Evolutionary conservation across 2,329 filamentous ascomycete species (phyloP).

Genomic region (Westerdykella sp.): DNA sequence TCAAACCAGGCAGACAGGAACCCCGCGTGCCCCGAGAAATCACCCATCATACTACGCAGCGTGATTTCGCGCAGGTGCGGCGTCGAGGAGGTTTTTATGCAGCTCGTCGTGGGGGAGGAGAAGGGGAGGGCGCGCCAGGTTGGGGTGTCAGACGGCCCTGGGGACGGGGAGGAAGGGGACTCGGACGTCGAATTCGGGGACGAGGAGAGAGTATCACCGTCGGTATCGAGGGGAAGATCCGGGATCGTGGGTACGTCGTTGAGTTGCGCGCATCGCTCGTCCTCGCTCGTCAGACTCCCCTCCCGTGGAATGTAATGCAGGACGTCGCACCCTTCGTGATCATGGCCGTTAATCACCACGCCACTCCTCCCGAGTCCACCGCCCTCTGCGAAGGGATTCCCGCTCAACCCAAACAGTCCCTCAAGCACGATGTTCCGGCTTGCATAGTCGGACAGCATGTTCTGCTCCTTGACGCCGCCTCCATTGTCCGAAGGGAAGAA

Average conservation of each 20-base stretch:
- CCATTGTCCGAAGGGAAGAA: slow-evolving; percentile 60
- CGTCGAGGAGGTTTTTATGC: slow-evolving; percentile 22
- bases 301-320: slow-evolving; percentile 57
- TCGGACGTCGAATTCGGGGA: neutral
- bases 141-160: neutral
- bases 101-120: neutral
- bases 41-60: slow-evolving; percentile 97
- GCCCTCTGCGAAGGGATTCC: slow-evolving; percentile 52
- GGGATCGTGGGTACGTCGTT: neutral
- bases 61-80: slow-evolving; percentile 81
- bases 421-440: slow-evolving; percentile 63
- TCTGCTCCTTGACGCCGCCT: slow-evolving; percentile 77
- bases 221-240: neutral
- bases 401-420: slow-evolving; percentile 73
- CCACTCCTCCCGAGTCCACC: slow-evolving; percentile 64
- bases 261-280: no score
- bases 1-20: slow-evolving; percentile 90
- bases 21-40: slow-evolving; percentile 86
- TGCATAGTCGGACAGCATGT: slow-evolving; percentile 70
- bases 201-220: neutral
- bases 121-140: neutral
- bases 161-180: neutral
- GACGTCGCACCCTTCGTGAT: slow-evolving; percentile 89
- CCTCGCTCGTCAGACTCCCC: neutral
- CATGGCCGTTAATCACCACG: slow-evolving; percentile 84